Conservation (phyloP, 139 green algal species). For the Prasinococcaceae sp. region DNA sequence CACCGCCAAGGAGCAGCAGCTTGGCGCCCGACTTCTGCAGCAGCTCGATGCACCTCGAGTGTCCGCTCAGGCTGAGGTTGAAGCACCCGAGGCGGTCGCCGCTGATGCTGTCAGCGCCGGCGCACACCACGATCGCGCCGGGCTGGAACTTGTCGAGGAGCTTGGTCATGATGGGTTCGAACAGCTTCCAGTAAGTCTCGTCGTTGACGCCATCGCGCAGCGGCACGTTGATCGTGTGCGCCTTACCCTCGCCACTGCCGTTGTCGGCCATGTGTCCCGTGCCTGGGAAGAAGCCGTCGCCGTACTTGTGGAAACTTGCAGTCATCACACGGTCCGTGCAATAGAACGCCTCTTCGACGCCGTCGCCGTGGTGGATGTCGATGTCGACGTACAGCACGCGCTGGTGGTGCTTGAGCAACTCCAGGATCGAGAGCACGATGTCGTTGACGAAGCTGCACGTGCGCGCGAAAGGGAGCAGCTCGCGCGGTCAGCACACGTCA, state of each 20-base stretch:
- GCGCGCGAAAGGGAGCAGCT: no score
- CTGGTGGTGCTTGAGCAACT: constrained; percentile 78
- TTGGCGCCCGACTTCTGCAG: constrained; percentile 74
- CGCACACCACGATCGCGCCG: constrained; percentile 81
- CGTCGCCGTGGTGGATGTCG: constrained; percentile 96
- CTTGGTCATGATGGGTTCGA: constrained; percentile 40
- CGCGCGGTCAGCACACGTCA: no score
- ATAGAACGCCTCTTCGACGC: constrained; percentile 98
- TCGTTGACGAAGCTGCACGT: no score
- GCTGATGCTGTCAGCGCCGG: constrained; percentile 74
- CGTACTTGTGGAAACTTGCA: constrained; percentile 91
- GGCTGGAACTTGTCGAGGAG: constrained; percentile 77
- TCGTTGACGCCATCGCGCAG: constrained; percentile 89
- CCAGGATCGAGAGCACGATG: constrained; percentile 91
- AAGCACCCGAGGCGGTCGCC: constrained; percentile 83
- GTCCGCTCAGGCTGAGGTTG: constrained; percentile 77
- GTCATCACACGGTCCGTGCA: constrained; percentile 91
- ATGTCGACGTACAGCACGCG: constrained; percentile 83
- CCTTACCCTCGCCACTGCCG: constrained; percentile 58
- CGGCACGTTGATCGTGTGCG: constrained; percentile 88
- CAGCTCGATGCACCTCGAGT: constrained; percentile 63
- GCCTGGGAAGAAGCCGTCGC: constrained; percentile 95
- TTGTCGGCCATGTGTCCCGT: constrained; percentile 68
- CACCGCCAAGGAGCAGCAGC: constrained; percentile 85
- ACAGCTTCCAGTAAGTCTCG: constrained; percentile 55